Base-by-base conservation (phyloP, 306 rosid genomes). In the Boehmeria nivea region DNA sequence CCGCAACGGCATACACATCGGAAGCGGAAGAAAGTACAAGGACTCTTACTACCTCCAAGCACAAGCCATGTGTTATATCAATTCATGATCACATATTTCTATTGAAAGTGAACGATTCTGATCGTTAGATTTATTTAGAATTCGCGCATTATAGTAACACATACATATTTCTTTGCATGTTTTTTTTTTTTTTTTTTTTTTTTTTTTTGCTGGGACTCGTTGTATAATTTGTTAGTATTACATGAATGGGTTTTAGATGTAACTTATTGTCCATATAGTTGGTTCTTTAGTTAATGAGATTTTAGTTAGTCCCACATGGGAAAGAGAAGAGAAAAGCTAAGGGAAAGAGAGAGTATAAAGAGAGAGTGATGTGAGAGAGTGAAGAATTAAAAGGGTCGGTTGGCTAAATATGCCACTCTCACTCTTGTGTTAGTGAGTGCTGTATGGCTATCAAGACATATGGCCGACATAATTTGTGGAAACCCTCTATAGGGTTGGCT, bases 1-100 rank as follows among this genome's bases (percentile, higher is more conserved):
- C 72, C 77, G 59, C 57, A 78, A 68, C 17, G 96, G 96, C 36
- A 33, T 84, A 57, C 90, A 75, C 56, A 20, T 79, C 37, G 94
- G 83, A 58, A 80, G 80, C 59, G 86, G 84, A 57, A 78, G 72
- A 65, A 91, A 91, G 59, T 91, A 87, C 96, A 91, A 84, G 79
- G 98, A 91, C 68, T 87, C 98, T 12, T 78, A 76, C 62, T 87
- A 69, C 61, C 77, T 87, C 70, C 96, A 91, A 75, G 98, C 87
- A 50, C 98, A 87, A 76, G 88, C 95, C 12, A 91, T 91, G 96
- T 91, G 94, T 49, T 91, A 82, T 65, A 78, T 91, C 57, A 91
- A 91, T 53, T 76, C 93, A 64, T 91, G 64, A 69, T 38, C 5
- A 26, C 10, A 17, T 11, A 31, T 31, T 10, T 31, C 8, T 10